Conservation (phyloP, 352 stramenopile genomes). For the Pythium rishiriense region DNA sequence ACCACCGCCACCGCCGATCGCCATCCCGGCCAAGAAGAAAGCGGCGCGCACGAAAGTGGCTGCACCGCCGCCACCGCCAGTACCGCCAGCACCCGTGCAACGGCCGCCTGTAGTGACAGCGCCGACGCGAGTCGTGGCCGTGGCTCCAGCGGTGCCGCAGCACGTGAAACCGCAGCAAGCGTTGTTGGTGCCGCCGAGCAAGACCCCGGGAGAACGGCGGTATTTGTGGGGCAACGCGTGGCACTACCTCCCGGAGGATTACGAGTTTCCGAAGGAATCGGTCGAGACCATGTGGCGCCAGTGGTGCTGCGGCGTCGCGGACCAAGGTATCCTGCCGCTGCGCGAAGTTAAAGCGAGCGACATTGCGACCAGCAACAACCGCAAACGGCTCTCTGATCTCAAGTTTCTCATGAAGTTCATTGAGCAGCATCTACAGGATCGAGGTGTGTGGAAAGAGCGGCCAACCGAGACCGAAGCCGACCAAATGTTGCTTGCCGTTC, state of each 20-base stretch:
- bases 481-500: constrained; percentile 29
- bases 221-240: constrained; percentile 35
- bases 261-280: constrained; percentile 28
- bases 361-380: constrained; percentile 20
- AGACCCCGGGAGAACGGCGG: neutral
- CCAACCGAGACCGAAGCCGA: constrained; percentile 24
- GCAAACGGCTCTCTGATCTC: constrained; percentile 32
- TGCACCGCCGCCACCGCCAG: neutral
- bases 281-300: constrained; percentile 29
- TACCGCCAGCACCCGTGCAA: neutral
- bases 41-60: neutral
- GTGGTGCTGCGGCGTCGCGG: constrained; percentile 28
- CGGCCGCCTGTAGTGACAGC: neutral
- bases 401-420: constrained; percentile 33
- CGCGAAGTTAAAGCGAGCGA: constrained; percentile 23
- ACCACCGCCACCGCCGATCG: too few species aligned
- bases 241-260: constrained; percentile 31
- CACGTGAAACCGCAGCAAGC: neutral
- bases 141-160: neutral
- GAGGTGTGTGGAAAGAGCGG: constrained; percentile 25
- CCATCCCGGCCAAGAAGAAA: neutral
- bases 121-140: neutral
- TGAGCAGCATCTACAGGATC: constrained; percentile 17
- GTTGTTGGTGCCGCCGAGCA: neutral
- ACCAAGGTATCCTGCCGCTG: constrained; percentile 11